phyloP scores from a whole-genome alignment of 257 asterid genomes.

The Penstemon davidsonii region DNA sequence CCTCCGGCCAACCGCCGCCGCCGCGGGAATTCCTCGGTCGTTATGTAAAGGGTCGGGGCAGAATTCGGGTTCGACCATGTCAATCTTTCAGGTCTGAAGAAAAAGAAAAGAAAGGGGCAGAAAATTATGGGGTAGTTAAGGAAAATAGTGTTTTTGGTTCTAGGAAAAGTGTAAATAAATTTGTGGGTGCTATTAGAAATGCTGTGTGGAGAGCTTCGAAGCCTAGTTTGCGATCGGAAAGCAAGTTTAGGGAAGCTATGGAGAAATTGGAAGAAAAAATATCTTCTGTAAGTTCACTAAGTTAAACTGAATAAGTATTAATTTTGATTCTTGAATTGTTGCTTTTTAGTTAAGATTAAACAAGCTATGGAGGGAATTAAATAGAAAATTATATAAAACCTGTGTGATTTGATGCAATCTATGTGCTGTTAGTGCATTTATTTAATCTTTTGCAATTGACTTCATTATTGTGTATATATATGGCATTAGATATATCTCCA shows the following conservation, averaged over 20 bases:
- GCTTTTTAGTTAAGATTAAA: neutral
- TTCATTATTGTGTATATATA: too few relatives aligned
- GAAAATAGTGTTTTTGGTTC: constrained; percentile 26
- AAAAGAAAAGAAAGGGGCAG: constrained; percentile 27
- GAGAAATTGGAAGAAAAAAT: constrained; percentile 74
- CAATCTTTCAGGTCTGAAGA: constrained; percentile 66
- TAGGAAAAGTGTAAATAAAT: constrained; percentile 33
- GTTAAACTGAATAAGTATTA: constrained; percentile 2
- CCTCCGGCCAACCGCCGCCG: constrained; percentile 44
- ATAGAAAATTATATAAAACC: too few relatives aligned
- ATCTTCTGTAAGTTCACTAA: constrained; percentile 49
- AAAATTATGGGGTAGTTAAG: constrained; percentile 19
- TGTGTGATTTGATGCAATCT: too few relatives aligned
- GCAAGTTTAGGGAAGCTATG: constrained; percentile 48
- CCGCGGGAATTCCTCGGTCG: constrained; percentile 26
- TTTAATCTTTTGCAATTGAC: too few relatives aligned
- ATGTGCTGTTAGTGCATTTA: too few relatives aligned
- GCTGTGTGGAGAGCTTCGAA: constrained; percentile 83
- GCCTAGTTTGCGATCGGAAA: constrained; percentile 66
- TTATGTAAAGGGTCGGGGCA: constrained; percentile 38
- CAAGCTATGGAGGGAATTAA: neutral
- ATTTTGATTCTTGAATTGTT: neutral
- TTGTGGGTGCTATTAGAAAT: constrained; percentile 52
- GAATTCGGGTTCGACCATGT: constrained; percentile 48
- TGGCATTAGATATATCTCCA: neutral